phyloP scores from a whole-genome alignment of 148 eudicot genomes.

The Fagopyrum esculentum region DNA sequence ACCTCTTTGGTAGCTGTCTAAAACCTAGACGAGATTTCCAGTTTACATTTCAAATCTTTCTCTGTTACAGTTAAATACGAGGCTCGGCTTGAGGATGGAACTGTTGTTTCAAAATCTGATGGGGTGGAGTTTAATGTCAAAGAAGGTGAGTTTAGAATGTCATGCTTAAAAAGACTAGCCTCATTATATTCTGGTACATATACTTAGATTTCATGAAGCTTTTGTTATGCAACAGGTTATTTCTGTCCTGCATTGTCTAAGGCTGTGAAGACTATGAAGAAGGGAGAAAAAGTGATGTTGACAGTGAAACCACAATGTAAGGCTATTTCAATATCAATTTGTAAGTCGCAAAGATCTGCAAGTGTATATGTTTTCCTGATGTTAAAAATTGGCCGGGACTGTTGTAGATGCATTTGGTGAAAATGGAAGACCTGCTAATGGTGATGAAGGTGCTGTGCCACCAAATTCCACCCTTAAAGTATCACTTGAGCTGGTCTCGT shows the following conservation, averaged over 20 bases:
- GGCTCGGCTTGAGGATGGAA: conserved; percentile 66
- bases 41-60: neutral
- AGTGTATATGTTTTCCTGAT: neutral
- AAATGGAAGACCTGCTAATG: conserved; percentile 58
- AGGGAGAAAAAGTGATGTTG: conserved; percentile 64
- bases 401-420: conserved; percentile 81
- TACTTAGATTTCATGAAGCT: neutral
- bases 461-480: conserved; percentile 63
- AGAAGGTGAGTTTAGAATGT: conserved; percentile 33
- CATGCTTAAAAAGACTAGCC: neutral
- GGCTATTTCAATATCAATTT: neutral
- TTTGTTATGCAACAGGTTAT: conserved; percentile 29
- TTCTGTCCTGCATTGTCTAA: conserved; percentile 79
- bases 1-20: neutral
- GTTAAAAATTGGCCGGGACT: neutral
- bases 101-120: conserved; percentile 58
- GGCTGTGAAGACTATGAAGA: conserved; percentile 90
- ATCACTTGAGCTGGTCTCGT: conserved; percentile 59
- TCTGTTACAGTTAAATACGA: conserved; percentile 64
- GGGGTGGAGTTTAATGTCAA: conserved; percentile 67
- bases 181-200: neutral
- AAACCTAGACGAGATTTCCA: neutral
- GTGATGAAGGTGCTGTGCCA: conserved; percentile 57
- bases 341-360: neutral
- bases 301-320: conserved; percentile 80